Evolutionary conservation across 768 basidiomycete species (phyloP), one percentile per base, ranked within the genome.

Genomic region (Amanita subjunquillea): DNA sequence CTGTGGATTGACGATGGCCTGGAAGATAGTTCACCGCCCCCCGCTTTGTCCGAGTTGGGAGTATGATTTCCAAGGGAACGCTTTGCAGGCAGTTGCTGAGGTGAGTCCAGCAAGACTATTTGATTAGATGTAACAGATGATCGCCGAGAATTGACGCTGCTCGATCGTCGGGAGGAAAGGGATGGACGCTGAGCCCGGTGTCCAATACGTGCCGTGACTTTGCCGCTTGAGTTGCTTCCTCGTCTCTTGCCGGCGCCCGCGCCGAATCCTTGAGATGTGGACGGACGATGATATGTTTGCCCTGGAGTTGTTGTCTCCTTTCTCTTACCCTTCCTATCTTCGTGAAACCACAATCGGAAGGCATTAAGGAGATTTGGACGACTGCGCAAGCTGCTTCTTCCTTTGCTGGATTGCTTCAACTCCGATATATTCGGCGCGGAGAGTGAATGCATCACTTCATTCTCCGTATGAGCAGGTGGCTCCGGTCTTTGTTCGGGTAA

Each of bases 261-360:
- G 8, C 43, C 55, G 17, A 45, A 51, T 2, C 39, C 53, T 30
- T 30, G 46, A 7, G 51, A 40, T 42, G 55, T 53, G 55, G 59
- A 46, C 48, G 62, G 36, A 56, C 60, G 60, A 36, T 59, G 60
- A 12, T 48, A 48, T 20, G 62, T 59, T 29, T 65, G 60, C 1
- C 55, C 54, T 44, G 65, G 46, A 10, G 64, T 54, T 3, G 66
- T 57, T 17, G 58, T 47, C 40, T 80, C 82, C 65, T 87, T 88
- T 48, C 87, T 77, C 69, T 94, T 95, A 3, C 91, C 84, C 63
- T 90, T 92, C 57, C 78, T 76, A 57, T 93, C 93, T 55, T 96
- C 92, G 55, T 91, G 81, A 68, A 97, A 95, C 90, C 94, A 92
- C 56, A 85, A 75, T 42, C 90, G 79, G 69, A 98, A 91, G 5